Evolutionary conservation across 148 eudicot genomes (phyloP).

Genomic region (Dysphania ambrosioides): DNA sequence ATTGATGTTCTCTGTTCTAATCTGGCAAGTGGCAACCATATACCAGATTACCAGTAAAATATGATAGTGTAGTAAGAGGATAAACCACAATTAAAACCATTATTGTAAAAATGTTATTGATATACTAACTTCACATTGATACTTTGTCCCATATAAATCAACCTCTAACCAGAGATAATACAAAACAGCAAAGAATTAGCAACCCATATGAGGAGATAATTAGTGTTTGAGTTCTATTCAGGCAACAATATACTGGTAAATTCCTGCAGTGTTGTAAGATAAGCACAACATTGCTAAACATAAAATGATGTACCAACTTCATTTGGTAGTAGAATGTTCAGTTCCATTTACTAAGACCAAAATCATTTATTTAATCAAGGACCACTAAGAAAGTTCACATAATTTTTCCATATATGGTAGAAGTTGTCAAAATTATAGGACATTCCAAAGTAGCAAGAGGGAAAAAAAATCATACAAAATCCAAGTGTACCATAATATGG

Average conservation of each 20-base stretch:
- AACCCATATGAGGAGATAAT: no score
- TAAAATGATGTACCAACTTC: no score
- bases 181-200: no score
- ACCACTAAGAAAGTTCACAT: not conserved
- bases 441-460: no score
- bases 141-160: not conserved
- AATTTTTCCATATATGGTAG: not conserved
- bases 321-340: no score
- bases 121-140: not conserved
- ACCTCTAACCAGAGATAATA: no score
- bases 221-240: no score
- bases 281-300: no score
- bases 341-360: not conserved
- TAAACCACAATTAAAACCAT: not conserved
- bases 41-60: not conserved
- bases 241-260: no score
- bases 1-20: not conserved
- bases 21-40: not conserved
- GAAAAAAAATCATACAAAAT: not conserved
- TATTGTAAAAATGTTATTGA: not conserved
- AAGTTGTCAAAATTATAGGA: not conserved
- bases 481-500: not conserved
- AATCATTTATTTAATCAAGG: not conserved
- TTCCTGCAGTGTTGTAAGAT: no score
- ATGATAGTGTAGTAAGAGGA: not conserved